A percentile compares a stretch with the other conserved stretches of the same genome.
Conservation (phyloP, 768 basidiomycete species). For the Calvatia gigantea region DNA sequence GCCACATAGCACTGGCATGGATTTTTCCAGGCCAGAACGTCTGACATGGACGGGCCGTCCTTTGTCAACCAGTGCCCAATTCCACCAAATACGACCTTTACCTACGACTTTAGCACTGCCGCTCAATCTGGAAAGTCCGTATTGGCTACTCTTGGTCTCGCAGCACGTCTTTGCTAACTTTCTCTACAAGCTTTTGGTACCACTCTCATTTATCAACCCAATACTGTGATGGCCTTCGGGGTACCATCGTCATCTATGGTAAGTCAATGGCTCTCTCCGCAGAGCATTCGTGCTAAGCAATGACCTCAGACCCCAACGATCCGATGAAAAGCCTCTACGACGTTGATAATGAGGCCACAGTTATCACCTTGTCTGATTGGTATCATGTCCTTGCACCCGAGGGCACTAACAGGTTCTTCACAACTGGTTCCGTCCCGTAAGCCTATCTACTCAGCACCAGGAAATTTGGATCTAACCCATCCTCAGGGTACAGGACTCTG, state of each 20-base stretch:
- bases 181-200: slow-evolving; percentile 33
- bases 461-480: slow-evolving; percentile 20
- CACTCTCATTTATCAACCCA: slow-evolving; percentile 26
- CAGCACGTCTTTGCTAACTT: slow-evolving; percentile 33
- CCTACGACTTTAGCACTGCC: slow-evolving; percentile 34
- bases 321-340: slow-evolving; percentile 13
- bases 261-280: not conserved
- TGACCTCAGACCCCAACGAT: slow-evolving; percentile 10
- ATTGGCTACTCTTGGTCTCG: slow-evolving; percentile 28
- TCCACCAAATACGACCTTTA: slow-evolving; percentile 34
- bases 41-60: slow-evolving; percentile 42
- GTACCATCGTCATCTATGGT: slow-evolving; percentile 14
- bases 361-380: slow-evolving; percentile 15
- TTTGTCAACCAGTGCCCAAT: slow-evolving; percentile 48
- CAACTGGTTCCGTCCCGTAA: slow-evolving; percentile 10
- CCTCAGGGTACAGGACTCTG: slow-evolving; percentile 7
- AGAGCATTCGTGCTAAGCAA: not conserved
- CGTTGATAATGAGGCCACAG: slow-evolving; percentile 13
- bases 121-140: slow-evolving; percentile 33
- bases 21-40: slow-evolving; percentile 37
- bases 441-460: not conserved
- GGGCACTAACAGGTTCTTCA: not conserved
- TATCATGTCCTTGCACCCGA: slow-evolving; percentile 10
- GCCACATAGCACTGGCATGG: slow-evolving; percentile 49
- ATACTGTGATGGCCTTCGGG: slow-evolving; percentile 15